Base-by-base conservation (phyloP, 2,329 filamentous ascomycete genomes). In the Xylaria sp. region DNA sequence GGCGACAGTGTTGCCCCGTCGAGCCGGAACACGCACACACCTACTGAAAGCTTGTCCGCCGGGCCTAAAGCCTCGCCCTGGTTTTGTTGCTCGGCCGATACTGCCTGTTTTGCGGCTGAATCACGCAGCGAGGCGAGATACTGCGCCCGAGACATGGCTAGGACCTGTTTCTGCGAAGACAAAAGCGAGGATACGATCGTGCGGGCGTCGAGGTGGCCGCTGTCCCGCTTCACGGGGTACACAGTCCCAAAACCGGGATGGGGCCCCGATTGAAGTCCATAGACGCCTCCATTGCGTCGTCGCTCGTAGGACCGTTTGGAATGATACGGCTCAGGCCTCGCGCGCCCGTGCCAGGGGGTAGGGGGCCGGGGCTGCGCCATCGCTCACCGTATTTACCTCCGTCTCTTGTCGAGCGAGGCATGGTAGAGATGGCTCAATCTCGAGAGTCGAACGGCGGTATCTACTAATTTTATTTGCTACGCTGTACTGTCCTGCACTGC, bases 71-170 rank as follows among this genome's bases (percentile, higher is more conserved):
- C 47, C 6, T 48, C 21, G 3, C 9, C n/a, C 47, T 24, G 8
- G 3, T 24, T 19, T 21, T 48, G 9, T 48, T 24, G n/a, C n/a
- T 48, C 47, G 34, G 6, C 34, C 8, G 11, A 8, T 7, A 36
- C 34, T 36, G 34, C 11, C 34, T 36, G 7, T 36, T 1, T n/a
- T 32, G 34, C 24, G 27, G 24, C 39, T 47, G 19, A 51, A 63
- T 45, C 30, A 51, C 58, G 58, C 69, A 71, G 19, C 64, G 68
- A 54, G 55, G 48, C 65, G n/a, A 77, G 67, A 63, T 72, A 78
- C 64, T 75, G 70, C 24, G 70, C 70, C n/a, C 74, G 73, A 24
- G 76, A 78, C 76, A 78, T 78, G 61, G 76, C 75, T 9, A 78
- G 69, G 11, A 75, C 70, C 48, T 67, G 65, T 63, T 77, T 78